Evolutionary conservation across 1,139 yeast species (phyloP), one percentile per base, ranked within the genome.

Genomic region (Blastobotrys aristatus): DNA sequence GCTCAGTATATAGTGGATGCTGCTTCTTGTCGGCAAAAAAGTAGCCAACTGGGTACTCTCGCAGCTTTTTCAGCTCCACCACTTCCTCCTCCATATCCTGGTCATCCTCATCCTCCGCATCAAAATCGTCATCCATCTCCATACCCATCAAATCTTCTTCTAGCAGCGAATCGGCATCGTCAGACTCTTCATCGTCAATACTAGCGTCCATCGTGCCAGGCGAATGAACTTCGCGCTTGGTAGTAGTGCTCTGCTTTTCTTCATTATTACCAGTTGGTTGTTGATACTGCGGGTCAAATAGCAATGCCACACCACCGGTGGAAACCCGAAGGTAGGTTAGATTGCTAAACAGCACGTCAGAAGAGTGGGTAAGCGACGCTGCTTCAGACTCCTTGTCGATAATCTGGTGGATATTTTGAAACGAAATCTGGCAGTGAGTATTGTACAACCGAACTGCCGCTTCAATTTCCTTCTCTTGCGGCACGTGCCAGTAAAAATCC

Each of bases 401-500:
- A 17, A 66, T 51, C 8, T 58, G 55, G 2, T 55, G 45, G 4
- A 64, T 53, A 13, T 59, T 50, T 1, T 47, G 47, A 3, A 58
- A 43, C 1, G 71, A 59, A 26, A 61, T 54, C 1, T 56, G 53
- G 0, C 79, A 73, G 47, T 83, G 76, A 3, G 63, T 66, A 30
- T 75, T 77, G 57, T 84, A 84, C 26, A 80, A 66, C 8, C 77
- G 74, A 10, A 80, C 74, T 0, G 95, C 90, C 60, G 78, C 77
- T 1, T 69, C 69, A 1, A 88, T 70, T 48, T 84, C 90, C 2
- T 62, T 68, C 2, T 67, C 67, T 0, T 71, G 59, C 0, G 97
- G 97, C 0, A 75, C 64, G 59, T 82, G 88, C 98, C 98, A 92
- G 1, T 74, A 69, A 56, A 88, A 81, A 0, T 71, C 60, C 33